Base-by-base conservation (phyloP, 2,329 filamentous ascomycete species). In the Aureobasidium subglaciale region DNA sequence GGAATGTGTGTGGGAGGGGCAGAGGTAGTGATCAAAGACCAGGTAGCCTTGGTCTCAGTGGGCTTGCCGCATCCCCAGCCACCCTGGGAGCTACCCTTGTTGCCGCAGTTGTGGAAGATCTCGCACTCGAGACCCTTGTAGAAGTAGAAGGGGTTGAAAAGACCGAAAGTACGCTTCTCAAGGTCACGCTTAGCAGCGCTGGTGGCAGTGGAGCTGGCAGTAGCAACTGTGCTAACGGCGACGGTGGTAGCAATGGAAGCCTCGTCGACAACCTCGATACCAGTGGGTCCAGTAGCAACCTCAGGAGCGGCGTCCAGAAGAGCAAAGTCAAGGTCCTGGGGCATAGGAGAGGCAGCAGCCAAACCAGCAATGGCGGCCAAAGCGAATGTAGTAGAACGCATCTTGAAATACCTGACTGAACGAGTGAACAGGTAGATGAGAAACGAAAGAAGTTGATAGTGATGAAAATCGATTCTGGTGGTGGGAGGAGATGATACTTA, bases 291-390 rank as follows among this genome's bases (percentile, higher is more conserved):
- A 34, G 59, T 60, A 15, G 46, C 56, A n/a, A 58, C 55, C 30
- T 59, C 56, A 32, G 57, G 53, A 27, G 60, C 61, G 22, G 58
- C 57, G 16, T 57, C 48, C 9, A 64, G 56, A 11, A 53, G 54
- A 38, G 50, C 57, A 25, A 59, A 56, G 52, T 64, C 60, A 37
- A 63, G 60, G 48, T 61, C 53, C 45, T 64, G 62, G 15, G 60
- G 61, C n/a, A 54, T 56, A 32, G 62, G 58, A 27, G 55, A 50
- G 24, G 59, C 59, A 32, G 55, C 59, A 34, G 57, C 60, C 38
- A 59, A 32, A 35, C 56, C 59, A 46, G 59, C 60, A 24, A 61
- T 27, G 40, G 60, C 62, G 30, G 57, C 58, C 48, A 60, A 40
- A 18, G 56, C 25, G 49, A 58, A 34, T 40, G 61, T 55, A 43